phyloP scores from a whole-genome alignment of 2,329 filamentous ascomycete species.

The Leptosphaerulina australis region DNA sequence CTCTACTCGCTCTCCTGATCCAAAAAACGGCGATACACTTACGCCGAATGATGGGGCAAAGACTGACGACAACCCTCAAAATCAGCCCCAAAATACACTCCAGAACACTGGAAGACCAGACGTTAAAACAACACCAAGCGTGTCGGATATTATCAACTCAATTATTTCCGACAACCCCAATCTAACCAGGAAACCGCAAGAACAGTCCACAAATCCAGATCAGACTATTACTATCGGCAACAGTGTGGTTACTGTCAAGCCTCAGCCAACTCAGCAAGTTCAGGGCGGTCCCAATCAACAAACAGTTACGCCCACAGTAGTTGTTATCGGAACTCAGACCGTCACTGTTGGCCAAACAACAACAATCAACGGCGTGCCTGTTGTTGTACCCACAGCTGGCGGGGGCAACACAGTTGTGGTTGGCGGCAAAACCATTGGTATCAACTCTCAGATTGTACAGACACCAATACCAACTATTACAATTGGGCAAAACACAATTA shows the following conservation, averaged over 20 bases:
- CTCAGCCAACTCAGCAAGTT: slow-evolving; percentile 24
- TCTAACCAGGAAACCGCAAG: slow-evolving; percentile 10
- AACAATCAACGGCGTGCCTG: slow-evolving; percentile 41
- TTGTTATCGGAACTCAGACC: slow-evolving; percentile 37
- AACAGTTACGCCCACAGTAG: slow-evolving; percentile 18
- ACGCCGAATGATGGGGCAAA: slow-evolving; percentile 6
- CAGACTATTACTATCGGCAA: slow-evolving; percentile 34
- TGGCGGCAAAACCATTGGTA: slow-evolving; percentile 33
- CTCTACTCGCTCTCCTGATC: slow-evolving; percentile 1
- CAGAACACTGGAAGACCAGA: slow-evolving; percentile 1
- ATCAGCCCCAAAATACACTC: slow-evolving; percentile 7
- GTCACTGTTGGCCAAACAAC: slow-evolving; percentile 40
- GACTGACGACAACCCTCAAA: slow-evolving; percentile 8
- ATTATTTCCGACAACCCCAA: slow-evolving; percentile 23
- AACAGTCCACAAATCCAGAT: slow-evolving; percentile 7
- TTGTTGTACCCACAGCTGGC: slow-evolving; percentile 32
- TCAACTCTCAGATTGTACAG: slow-evolving; percentile 27
- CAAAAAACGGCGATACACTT: slow-evolving; percentile 7
- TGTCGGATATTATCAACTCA: slow-evolving; percentile 23
- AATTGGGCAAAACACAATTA: slow-evolving; percentile 34
- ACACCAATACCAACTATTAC: slow-evolving; percentile 31
- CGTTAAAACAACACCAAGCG: slow-evolving; percentile 12
- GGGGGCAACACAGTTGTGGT: slow-evolving; percentile 35
- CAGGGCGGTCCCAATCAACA: slow-evolving; percentile 16
- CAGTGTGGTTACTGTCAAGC: slow-evolving; percentile 22